Evolutionary conservation across 2,329 filamentous ascomycete species (phyloP), one percentile per base, ranked within the genome.

Genomic region (Ambrosiella xylebori): DNA sequence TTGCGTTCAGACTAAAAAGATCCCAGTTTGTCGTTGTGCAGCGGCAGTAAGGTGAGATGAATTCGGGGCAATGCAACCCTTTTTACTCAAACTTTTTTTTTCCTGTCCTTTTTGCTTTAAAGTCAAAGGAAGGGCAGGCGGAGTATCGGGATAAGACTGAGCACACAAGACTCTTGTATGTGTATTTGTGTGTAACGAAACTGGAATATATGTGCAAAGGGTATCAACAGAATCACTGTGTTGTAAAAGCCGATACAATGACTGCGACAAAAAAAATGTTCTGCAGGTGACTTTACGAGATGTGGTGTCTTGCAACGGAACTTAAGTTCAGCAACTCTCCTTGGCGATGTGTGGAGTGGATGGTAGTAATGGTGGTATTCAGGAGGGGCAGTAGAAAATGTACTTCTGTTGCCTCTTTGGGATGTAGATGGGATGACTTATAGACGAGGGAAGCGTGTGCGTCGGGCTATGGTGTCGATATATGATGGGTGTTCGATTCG

Each of bases 11-110:
- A 13, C 17, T 38, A 38, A 41, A 44, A 41, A 19, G 2, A 27
- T 11, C 17, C 47, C 17, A n/a, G 9, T 45, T 27, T 45, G 40
- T 17, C 17, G n/a, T 12, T 54, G 35, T 54, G 52, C 54, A 36
- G 40, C 7, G 19, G 19, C 44, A 49, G 19, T 15, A 35, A 50
- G 13, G 39, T 36, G 41, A n/a, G 40, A 36, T 35, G 39, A 45
- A 47, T 47, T 47, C 41, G 54, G 54, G 40, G 47, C 13, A 57
- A 57, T 54, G 27, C 52, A 54, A 54, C 52, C n/a, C 52, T 54
- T 54, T 15, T 9, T 9, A 13, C 11, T 12, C 37, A 39, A 15
- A 9, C 19, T 6, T 40, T 40, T 13, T 54, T 54, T 27, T 12
- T 17, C 13, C 40, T 54, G 17, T 54, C n/a, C 40, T 40, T 13